phyloP scores from a whole-genome alignment of 2,329 filamentous ascomycete species.

The Fusarium equiseti region DNA sequence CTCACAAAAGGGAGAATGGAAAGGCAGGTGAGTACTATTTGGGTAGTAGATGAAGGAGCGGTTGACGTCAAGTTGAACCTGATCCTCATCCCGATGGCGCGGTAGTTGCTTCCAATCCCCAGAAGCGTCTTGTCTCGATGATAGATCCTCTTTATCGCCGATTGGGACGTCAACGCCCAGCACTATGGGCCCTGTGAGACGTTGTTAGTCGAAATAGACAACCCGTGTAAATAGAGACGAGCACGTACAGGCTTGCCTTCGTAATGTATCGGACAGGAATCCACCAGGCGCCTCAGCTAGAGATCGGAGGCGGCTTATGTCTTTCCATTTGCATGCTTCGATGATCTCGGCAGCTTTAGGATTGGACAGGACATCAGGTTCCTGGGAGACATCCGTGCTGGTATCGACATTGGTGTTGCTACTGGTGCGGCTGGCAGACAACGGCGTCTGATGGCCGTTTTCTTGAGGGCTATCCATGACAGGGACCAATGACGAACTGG shows the following conservation, averaged over 20 bases:
- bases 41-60: conserved; percentile 99
- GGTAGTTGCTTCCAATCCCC: conserved; percentile 72
- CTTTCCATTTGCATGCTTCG: conserved; percentile 69
- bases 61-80: conserved; percentile 92
- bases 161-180: conserved; percentile 57
- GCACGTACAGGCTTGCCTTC: conserved; percentile 81
- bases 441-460: conserved; percentile 23
- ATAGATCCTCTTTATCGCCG: conserved; percentile 25
- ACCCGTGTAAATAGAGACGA: conserved; percentile 7
- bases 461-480: conserved; percentile 23
- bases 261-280: conserved; percentile 74
- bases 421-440: conserved; percentile 24
- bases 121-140: conserved; percentile 24
- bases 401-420: conserved; percentile 25
- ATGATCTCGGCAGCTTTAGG: conserved; percentile 57
- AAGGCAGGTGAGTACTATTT: conserved; percentile 64
- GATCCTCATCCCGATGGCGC: conserved; percentile 86
- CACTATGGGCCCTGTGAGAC: conserved; percentile 69
- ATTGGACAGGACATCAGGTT: conserved; percentile 26
- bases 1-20: not conserved
- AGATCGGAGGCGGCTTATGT: conserved; percentile 67
- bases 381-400: conserved; percentile 26
- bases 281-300: conserved; percentile 75
- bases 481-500: conserved; percentile 15
- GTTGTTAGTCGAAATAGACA: conserved; percentile 25